Conservation (phyloP, 768 basidiomycete species). For the Lentinula boryana region DNA sequence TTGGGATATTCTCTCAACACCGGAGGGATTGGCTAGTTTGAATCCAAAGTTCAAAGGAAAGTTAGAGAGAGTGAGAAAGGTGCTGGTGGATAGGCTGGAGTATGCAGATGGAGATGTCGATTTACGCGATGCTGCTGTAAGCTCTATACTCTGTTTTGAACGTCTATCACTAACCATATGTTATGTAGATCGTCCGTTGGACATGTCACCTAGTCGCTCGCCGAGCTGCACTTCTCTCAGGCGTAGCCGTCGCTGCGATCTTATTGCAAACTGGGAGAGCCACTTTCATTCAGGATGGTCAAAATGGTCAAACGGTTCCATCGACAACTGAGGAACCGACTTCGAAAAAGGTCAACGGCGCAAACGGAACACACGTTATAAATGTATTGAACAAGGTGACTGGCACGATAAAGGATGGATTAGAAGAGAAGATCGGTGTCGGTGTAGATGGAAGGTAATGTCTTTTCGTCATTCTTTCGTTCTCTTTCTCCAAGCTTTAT, state of each 20-base stretch:
- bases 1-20: conserved; percentile 13
- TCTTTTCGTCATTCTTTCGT: conserved; percentile 9
- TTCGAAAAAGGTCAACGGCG: neutral
- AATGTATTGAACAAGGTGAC: neutral
- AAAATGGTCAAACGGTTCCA: conserved; percentile 20
- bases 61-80: conserved; percentile 49
- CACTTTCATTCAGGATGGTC: conserved; percentile 33
- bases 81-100: conserved; percentile 58
- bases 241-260: conserved; percentile 81
- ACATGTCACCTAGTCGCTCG: conserved; percentile 70
- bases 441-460: conserved; percentile 89
- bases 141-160: neutral
- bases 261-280: conserved; percentile 77
- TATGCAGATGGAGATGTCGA: conserved; percentile 52
- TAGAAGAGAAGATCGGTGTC: conserved; percentile 57
- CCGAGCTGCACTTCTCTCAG: conserved; percentile 80
- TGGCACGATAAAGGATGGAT: conserved; percentile 12
- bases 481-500: neutral
- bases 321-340: too few species aligned
- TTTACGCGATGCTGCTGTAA: conserved; percentile 51
- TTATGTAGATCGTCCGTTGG: conserved; percentile 70
- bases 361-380: neutral
- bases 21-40: neutral
- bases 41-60: conserved; percentile 14
- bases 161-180: too few species aligned